These are phyloP conservation scores for Striga asiatica DNA, from an alignment of 257 asterid species.

Conservation along the genomic window DNA sequence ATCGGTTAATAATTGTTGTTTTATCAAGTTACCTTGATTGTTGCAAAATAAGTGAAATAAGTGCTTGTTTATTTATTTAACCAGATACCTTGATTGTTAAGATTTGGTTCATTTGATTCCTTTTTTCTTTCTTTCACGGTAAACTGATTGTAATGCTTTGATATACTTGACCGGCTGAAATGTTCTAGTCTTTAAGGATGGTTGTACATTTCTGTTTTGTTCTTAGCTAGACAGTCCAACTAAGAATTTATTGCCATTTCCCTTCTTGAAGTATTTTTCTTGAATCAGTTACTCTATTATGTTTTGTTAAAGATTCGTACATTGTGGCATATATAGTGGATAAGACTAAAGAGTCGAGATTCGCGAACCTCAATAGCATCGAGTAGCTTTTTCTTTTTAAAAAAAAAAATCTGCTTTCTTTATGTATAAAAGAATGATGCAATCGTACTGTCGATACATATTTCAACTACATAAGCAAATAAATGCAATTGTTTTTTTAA, in stretches of 20 bases:
- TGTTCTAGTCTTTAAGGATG: background rate
- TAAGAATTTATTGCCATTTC: background rate
- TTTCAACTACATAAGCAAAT: background rate
- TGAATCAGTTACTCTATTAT: background rate
- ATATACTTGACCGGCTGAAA: background rate
- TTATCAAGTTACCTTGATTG: background rate
- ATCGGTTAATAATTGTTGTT: background rate
- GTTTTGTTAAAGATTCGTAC: background rate
- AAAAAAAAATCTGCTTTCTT: background rate
- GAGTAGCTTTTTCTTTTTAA: too few species aligned
- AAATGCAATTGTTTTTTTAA: background rate
- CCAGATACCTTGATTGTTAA: background rate
- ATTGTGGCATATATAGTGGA: background rate
- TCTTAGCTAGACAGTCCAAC: background rate
- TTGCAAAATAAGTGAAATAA: background rate
- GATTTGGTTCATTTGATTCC: background rate
- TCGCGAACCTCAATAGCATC: background rate
- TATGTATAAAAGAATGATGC: too few species aligned
- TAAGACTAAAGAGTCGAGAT: background rate
- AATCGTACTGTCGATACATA: background rate
- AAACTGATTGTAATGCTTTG: background rate
- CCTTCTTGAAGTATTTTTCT: background rate
- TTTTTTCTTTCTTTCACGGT: background rate
- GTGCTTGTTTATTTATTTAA: background rate
- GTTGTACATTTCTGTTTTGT: background rate